Evolutionary conservation across 2,329 filamentous ascomycete species (phyloP), one percentile per base, ranked within the genome.

Genomic region (Blastomyces gilchristii): DNA sequence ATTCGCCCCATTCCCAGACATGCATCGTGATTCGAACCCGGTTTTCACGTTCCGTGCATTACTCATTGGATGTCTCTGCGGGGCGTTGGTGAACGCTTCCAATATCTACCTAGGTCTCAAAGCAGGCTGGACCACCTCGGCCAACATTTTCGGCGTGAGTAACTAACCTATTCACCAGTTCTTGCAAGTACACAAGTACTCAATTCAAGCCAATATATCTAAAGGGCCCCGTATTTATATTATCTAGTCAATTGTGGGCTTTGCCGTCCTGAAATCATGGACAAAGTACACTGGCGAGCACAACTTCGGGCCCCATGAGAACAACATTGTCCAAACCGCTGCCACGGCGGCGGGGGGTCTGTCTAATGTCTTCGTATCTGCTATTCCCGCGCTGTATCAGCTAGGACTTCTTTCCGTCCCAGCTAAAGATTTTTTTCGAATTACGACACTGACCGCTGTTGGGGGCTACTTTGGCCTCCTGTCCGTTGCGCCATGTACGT

Each of bases 31-130:
- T 50, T 18, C 22, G 8, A 49, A 58, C 25, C 39, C 61, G 6
- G 62, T 64, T 16, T 54, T 86, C 56, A 86, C 83, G 8, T 68
- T 82, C 43, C 80, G 84, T 54, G 83, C 84, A 18, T 73, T 86
- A 31, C 63, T 84, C 49, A 74, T 83, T 43, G 84, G 84, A 56
- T 78, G 82, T 62, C 69, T 82, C 52, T 79, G 84, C 39, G 84
- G 84, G 57, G 82, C 80, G 18, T 76, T 86, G 9, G 83, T 86
- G 67, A 85, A 85, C 68, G 82, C 83, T 11, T 85, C 83, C 63
- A 86, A 86, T 69, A 77, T 86, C 52, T 86, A 86, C 67, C 78
- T 86, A 79, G 78, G 79, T 63, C 74, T 82, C 64, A 82, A 81
- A 69, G 81, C 80, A 25, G 80, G 81, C 18, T 65, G 63, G 63